Percentiles rank a stretch among this genome's conserved stretches.
Conservation (phyloP, 805 yeast genomes). For the Kodamaea leandrae region DNA sequence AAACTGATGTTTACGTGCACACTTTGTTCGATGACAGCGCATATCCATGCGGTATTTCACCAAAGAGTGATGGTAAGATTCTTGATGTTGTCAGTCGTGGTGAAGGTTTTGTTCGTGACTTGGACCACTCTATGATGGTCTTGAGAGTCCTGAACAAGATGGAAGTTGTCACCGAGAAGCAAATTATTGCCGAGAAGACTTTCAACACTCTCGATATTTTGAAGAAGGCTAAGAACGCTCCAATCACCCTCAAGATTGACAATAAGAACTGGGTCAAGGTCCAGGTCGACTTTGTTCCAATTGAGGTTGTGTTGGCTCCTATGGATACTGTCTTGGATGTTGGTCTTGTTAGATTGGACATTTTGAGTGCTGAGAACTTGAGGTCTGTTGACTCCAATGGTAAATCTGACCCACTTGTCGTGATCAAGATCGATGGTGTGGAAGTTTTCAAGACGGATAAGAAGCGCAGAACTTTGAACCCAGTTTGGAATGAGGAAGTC, state of each 20-base stretch:
- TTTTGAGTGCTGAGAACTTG: slow-evolving; percentile 54
- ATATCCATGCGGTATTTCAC: slow-evolving; percentile 55
- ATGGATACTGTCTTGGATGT: slow-evolving; percentile 67
- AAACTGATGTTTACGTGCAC: slow-evolving; percentile 52
- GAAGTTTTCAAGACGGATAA: slow-evolving; percentile 57
- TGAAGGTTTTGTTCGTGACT: slow-evolving; percentile 66
- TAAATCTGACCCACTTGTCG: slow-evolving; percentile 69
- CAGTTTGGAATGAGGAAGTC: slow-evolving; percentile 71
- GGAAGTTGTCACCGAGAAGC: slow-evolving; percentile 45
- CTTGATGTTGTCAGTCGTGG: slow-evolving; percentile 48
- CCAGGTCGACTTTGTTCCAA: slow-evolving; percentile 61
- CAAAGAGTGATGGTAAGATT: slow-evolving; percentile 45
- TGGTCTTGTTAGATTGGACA: slow-evolving; percentile 56
- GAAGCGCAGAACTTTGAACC: slow-evolving; percentile 65
- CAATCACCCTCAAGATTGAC: slow-evolving; percentile 45
- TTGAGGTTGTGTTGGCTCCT: slow-evolving; percentile 50
- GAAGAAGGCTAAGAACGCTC: slow-evolving; percentile 44
- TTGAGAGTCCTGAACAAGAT: slow-evolving; percentile 57
- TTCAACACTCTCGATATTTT: slow-evolving; percentile 55
- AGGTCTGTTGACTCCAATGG: slow-evolving; percentile 68
- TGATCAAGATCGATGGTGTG: slow-evolving; percentile 51
- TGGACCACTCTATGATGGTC: slow-evolving; percentile 55
- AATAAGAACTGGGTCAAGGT: slow-evolving; percentile 40
- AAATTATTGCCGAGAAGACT: slow-evolving; percentile 50
- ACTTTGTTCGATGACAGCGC: slow-evolving; percentile 62